Evolutionary conservation across 768 basidiomycete genomes (phyloP).

Genomic region (Astraeus odoratus): DNA sequence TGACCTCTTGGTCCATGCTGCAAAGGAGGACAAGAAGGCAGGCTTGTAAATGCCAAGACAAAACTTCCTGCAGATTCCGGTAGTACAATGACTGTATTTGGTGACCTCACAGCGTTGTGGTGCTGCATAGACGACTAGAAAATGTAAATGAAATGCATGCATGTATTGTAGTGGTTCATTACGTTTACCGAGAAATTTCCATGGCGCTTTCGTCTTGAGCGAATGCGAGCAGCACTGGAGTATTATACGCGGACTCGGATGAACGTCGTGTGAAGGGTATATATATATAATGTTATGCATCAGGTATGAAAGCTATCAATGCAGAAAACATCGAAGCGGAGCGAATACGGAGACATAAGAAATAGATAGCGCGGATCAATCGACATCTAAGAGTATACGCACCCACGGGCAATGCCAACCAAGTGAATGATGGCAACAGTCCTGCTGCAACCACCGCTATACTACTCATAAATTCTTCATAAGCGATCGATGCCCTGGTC

Average conservation of each 20-base stretch:
- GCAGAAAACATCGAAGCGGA: not conserved
- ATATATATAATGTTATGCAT: not conserved
- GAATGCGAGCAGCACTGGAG: too few relatives aligned
- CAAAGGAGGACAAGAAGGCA: constrained; percentile 55
- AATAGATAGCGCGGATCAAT: not conserved
- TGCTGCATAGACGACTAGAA: too few relatives aligned
- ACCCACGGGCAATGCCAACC: not conserved
- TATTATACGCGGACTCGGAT: too few relatives aligned
- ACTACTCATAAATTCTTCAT: not conserved
- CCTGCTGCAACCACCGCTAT: not conserved
- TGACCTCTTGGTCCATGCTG: constrained; percentile 79
- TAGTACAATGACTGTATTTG: too few relatives aligned
- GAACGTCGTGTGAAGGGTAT: not conserved
- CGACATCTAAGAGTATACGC: too few relatives aligned
- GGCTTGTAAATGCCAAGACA: constrained; percentile 9
- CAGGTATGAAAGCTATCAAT: too few relatives aligned
- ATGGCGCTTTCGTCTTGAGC: too few relatives aligned
- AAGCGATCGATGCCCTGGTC: not conserved
- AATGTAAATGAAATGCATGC: too few relatives aligned
- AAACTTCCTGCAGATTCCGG: too few relatives aligned
- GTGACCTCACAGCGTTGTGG: too few relatives aligned
- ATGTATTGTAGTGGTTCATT: too few relatives aligned
- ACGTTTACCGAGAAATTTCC: too few relatives aligned
- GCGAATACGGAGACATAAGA: not conserved
- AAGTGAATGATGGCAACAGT: not conserved